Evolutionary conservation across 2,329 filamentous ascomycete species (phyloP).

Genomic region (Zopfia rhizophila): DNA sequence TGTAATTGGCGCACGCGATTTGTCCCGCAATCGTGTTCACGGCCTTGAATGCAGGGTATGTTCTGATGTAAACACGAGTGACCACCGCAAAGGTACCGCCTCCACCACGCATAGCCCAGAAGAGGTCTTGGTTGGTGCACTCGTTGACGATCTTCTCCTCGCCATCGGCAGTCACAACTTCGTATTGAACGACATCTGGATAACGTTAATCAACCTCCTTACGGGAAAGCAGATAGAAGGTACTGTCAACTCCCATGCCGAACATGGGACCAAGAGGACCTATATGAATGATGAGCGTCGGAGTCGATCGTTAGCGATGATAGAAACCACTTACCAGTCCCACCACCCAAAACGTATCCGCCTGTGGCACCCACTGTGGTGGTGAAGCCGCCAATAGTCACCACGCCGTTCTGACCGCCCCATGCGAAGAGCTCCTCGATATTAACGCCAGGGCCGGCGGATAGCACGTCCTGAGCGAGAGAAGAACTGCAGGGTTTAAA

Average conservation of each 20-base stretch:
- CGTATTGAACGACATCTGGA: conserved; percentile 4
- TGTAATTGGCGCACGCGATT: background rate
- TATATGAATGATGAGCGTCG: no score
- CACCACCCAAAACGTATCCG: conserved; percentile 1
- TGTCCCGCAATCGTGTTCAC: conserved; percentile 1
- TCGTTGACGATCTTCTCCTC: background rate
- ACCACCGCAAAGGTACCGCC: conserved; percentile 25
- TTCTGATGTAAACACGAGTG: no score
- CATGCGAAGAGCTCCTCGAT: no score
- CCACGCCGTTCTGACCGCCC: background rate
- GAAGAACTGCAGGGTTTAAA: no score
- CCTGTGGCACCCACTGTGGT: conserved; percentile 1
- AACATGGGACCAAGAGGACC: no score
- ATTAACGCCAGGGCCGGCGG: no score
- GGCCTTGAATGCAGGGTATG: background rate
- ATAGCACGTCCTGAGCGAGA: no score
- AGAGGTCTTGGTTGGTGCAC: conserved; percentile 36
- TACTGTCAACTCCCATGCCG: no score
- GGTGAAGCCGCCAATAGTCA: background rate
- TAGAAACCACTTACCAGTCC: background rate
- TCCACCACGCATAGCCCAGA: conserved; percentile 51
- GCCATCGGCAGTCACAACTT: conserved; percentile 1
- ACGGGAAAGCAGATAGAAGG: no score
- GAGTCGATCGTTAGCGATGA: no score
- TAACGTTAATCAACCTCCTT: background rate